These are phyloP conservation scores for Trypethelium eluteriae DNA, from an alignment of 495 filamentous ascomycete species.

Conservation along the genomic window DNA sequence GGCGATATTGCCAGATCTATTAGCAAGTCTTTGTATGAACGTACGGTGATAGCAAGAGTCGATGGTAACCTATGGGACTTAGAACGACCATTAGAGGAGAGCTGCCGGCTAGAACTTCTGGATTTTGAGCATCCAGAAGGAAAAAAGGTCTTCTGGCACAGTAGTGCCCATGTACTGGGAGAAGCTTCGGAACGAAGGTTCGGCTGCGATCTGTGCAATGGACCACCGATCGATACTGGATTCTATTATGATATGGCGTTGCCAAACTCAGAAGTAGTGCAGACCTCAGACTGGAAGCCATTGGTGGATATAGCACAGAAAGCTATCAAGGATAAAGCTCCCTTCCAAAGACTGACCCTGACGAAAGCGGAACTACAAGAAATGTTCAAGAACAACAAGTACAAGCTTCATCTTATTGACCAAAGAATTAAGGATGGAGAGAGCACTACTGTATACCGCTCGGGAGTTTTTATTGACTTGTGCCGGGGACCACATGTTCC, in stretches of 20 bases:
- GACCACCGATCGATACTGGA: conserved; percentile 83
- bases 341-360: conserved; percentile 81
- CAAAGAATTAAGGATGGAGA: conserved; percentile 84
- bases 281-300: conserved; percentile 65
- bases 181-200: conserved; percentile 85
- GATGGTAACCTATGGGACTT: conserved; percentile 87
- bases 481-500: conserved; percentile 81
- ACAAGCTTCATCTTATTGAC: conserved; percentile 92
- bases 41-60: conserved; percentile 73
- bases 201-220: conserved; percentile 84
- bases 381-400: conserved; percentile 95
- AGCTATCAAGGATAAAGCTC: conserved; percentile 93
- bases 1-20: conserved; percentile 58
- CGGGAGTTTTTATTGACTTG: conserved; percentile 70
- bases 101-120: conserved; percentile 69
- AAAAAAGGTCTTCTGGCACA: conserved; percentile 84
- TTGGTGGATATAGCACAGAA: conserved; percentile 66
- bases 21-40: conserved; percentile 62
- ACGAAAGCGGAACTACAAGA: conserved; percentile 83
- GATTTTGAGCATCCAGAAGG: conserved; percentile 80
- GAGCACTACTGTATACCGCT: conserved; percentile 87
- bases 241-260: conserved; percentile 99
- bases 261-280: conserved; percentile 63
- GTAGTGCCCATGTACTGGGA: conserved; percentile 85
- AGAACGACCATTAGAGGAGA: conserved; percentile 75